Evolutionary conservation across 169 alveolate genomes (phyloP).

Genomic region (Eimeria brunetti): DNA sequence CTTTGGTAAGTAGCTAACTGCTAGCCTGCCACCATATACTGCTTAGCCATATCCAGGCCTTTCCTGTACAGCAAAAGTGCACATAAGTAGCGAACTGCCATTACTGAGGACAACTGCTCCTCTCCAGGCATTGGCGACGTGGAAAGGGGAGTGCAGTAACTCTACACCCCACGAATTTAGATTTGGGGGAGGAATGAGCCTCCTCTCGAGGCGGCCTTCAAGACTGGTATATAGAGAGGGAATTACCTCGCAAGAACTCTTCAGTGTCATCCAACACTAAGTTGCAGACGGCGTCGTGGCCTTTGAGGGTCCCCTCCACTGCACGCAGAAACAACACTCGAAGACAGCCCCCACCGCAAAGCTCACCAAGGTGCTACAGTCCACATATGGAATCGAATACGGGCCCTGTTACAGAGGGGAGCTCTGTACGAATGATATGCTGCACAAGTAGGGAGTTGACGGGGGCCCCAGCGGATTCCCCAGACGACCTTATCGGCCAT

Average conservation of each 20-base stretch:
- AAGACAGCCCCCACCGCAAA: not conserved
- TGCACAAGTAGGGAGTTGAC: not conserved
- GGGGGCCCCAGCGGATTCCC: not conserved
- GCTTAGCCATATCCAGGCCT: not conserved
- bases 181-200: not conserved
- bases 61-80: not conserved
- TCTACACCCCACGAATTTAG: not conserved
- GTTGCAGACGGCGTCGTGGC: constrained; percentile 93
- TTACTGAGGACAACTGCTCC: not conserved
- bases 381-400: not conserved
- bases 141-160: not conserved
- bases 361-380: not conserved
- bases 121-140: not conserved
- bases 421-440: not conserved
- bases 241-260: constrained; percentile 91
- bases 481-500: not conserved
- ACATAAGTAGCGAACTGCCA: not conserved
- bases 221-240: not conserved
- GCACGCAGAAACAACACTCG: constrained; percentile 34
- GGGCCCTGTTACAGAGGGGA: not conserved
- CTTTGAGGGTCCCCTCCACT: constrained; percentile 92
- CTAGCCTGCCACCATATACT: not conserved
- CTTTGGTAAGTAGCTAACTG: not conserved
- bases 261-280: constrained; percentile 93
- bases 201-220: not conserved